Conservation (phyloP, 2,329 filamentous ascomycete species). For the Thielaviopsis populi region DNA sequence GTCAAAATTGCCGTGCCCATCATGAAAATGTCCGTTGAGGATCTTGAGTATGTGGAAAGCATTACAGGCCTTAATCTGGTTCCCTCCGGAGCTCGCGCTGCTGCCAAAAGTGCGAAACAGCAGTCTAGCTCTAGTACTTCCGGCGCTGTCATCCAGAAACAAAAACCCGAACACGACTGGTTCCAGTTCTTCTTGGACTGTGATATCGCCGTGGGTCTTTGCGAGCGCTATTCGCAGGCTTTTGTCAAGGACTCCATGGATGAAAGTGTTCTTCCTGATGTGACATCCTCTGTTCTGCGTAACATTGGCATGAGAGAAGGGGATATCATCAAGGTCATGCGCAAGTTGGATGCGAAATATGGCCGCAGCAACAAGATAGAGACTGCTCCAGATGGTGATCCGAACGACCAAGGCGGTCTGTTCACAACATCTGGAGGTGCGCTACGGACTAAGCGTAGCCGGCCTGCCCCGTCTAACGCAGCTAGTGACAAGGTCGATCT, state of each 20-base stretch:
- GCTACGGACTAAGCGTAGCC: conserved; percentile 84
- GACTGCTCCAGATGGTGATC: conserved; percentile 43
- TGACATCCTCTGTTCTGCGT: conserved; percentile 66
- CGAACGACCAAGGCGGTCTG: conserved; percentile 48
- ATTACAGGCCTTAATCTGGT: conserved; percentile 23
- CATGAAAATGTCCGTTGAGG: conserved; percentile 86
- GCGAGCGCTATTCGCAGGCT: conserved; percentile 82
- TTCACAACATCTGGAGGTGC: conserved; percentile 90
- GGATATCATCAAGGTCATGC: conserved; percentile 92
- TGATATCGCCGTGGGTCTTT: conserved; percentile 82
- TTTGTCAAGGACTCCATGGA: conserved; percentile 92
- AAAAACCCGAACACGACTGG: conserved; percentile 76
- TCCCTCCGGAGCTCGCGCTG: conserved; percentile 14
- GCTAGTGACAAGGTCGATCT: conserved; percentile 75
- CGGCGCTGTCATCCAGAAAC: conserved; percentile 47
- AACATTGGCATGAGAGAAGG: conserved; percentile 90
- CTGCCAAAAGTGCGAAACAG: conserved; percentile 35
- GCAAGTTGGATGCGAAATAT: conserved; percentile 68
- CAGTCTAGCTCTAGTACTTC: conserved; percentile 26
- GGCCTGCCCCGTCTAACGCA: conserved; percentile 73
- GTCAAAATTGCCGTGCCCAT: conserved; percentile 97
- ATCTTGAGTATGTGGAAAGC: conserved; percentile 87
- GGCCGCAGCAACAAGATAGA: conserved; percentile 44
- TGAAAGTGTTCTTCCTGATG: conserved; percentile 79
- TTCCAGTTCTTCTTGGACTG: conserved; percentile 95